These are phyloP conservation scores for Calonectria honghensis DNA, from an alignment of 2,329 filamentous ascomycete species.

Conservation along the genomic window DNA sequence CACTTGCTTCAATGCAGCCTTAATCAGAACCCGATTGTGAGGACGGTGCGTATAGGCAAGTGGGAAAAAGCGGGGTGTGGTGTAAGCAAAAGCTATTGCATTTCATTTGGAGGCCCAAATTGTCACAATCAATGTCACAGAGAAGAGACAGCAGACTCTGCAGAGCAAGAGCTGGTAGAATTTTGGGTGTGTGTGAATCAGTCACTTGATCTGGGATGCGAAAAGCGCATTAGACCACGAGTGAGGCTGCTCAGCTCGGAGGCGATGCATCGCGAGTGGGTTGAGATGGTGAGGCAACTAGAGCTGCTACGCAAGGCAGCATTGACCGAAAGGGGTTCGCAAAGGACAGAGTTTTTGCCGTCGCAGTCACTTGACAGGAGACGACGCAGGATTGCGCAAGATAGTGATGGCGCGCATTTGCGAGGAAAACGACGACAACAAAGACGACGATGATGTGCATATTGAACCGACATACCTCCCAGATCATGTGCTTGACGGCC, in stretches of 20 bases:
- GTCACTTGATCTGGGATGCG: constrained; percentile 45
- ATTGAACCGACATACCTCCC: constrained; percentile 63
- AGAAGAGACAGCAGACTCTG: constrained; percentile 33
- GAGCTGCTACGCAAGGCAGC: constrained; percentile 27
- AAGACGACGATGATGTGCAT: constrained; percentile 45
- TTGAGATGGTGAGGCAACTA: constrained; percentile 19
- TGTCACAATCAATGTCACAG: constrained; percentile 43
- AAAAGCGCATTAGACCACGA: constrained; percentile 10
- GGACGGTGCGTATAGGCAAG: constrained; percentile 11
- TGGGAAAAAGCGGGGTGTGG: neutral
- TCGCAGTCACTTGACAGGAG: constrained; percentile 33
- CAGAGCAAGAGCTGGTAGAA: constrained; percentile 26
- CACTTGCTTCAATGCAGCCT: constrained; percentile 27
- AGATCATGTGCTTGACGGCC: constrained; percentile 66
- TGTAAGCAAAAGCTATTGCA: constrained; percentile 10
- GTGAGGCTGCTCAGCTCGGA: constrained; percentile 26
- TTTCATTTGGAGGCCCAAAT: constrained; percentile 36
- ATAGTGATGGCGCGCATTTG: constrained; percentile 34
- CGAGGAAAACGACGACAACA: constrained; percentile 31
- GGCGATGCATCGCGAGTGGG: constrained; percentile 26
- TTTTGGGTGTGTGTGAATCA: constrained; percentile 51
- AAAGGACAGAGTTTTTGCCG: constrained; percentile 27
- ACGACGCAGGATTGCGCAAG: constrained; percentile 15
- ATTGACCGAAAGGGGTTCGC: neutral
- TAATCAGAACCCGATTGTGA: neutral